A percentile compares a stretch with the other conserved stretches of the same genome.
These are phyloP conservation scores for Rhodotorula paludigena DNA, from an alignment of 768 basidiomycete species.

Conservation along the genomic window DNA sequence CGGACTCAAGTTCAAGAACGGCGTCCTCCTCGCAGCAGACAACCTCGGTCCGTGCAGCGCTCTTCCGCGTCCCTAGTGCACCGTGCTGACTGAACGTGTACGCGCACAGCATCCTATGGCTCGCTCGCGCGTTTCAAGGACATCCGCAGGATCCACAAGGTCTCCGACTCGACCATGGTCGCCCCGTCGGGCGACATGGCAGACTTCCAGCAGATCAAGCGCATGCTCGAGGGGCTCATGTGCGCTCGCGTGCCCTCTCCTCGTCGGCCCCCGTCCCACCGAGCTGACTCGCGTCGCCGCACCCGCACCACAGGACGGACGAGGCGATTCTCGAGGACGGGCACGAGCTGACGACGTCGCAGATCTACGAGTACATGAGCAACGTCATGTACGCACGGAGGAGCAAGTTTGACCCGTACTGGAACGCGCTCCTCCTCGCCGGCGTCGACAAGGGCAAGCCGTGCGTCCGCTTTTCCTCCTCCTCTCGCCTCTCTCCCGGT, in stretches of 20 bases:
- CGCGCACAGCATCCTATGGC: constrained; percentile 67
- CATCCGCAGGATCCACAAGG: constrained; percentile 75
- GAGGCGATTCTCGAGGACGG: constrained; percentile 79
- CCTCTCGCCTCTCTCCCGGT: background rate
- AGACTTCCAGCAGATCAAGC: constrained; percentile 91
- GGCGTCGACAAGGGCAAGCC: constrained; percentile 67
- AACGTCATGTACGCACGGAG: constrained; percentile 86
- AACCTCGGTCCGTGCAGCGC: constrained; percentile 66
- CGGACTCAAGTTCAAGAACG: constrained; percentile 89
- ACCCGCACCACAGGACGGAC: constrained; percentile 52
- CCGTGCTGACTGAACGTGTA: constrained; percentile 41
- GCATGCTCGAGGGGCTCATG: constrained; percentile 68
- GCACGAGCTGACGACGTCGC: constrained; percentile 72
- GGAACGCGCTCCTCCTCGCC: constrained; percentile 91
- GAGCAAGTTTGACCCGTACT: constrained; percentile 83
- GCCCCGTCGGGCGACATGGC: constrained; percentile 95
- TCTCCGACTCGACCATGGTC: constrained; percentile 77
- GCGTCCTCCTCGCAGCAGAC: constrained; percentile 97
- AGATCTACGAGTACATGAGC: constrained; percentile 87
- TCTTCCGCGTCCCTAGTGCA: background rate
- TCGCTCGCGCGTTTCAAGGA: constrained; percentile 96
- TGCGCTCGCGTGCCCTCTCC: constrained; percentile 44
- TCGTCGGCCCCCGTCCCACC: background rate
- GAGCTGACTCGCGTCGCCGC: background rate
- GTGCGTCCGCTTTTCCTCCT: constrained; percentile 5